A percentile compares a stretch with the other conserved stretches of the same genome.
Evolutionary conservation across 73 alveolate species (phyloP).

Genomic region (Paramecium tetraurelia): DNA sequence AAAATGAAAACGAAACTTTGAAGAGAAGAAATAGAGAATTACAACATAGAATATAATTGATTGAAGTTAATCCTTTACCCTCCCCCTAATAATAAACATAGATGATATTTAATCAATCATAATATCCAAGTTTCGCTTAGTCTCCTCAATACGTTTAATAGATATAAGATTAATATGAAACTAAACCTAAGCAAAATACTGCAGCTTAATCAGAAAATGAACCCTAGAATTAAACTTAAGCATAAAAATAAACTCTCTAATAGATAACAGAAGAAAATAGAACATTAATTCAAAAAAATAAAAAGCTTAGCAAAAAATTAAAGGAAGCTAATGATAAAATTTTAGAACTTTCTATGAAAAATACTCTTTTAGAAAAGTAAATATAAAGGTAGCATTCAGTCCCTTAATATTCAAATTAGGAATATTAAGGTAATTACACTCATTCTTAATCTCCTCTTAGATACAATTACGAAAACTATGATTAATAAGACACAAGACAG

Average conservation of each 20-base stretch:
- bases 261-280: slow-evolving; percentile 43
- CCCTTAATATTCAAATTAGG: not conserved
- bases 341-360: slow-evolving; percentile 27
- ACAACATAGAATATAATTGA: slow-evolving; percentile 28
- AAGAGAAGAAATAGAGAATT: slow-evolving; percentile 59
- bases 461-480: not conserved
- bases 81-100: not conserved
- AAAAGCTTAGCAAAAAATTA: slow-evolving; percentile 10
- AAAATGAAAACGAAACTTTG: slow-evolving; percentile 46
- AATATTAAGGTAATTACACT: not conserved
- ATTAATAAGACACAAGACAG: not conserved
- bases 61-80: slow-evolving; percentile 46
- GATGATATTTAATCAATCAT: not conserved
- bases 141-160: not conserved
- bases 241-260: not conserved
- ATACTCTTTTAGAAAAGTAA: slow-evolving; percentile 2
- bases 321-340: slow-evolving; percentile 57
- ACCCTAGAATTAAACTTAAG: not conserved
- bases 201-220: not conserved
- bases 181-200: not conserved
- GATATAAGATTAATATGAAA: not conserved
- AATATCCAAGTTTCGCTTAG: not conserved
- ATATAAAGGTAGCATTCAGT: not conserved
- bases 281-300: not conserved
- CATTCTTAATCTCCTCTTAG: slow-evolving; percentile 44